Evolutionary conservation across 179 eudicot species (phyloP).

Genomic region (Drosera spatulata): DNA sequence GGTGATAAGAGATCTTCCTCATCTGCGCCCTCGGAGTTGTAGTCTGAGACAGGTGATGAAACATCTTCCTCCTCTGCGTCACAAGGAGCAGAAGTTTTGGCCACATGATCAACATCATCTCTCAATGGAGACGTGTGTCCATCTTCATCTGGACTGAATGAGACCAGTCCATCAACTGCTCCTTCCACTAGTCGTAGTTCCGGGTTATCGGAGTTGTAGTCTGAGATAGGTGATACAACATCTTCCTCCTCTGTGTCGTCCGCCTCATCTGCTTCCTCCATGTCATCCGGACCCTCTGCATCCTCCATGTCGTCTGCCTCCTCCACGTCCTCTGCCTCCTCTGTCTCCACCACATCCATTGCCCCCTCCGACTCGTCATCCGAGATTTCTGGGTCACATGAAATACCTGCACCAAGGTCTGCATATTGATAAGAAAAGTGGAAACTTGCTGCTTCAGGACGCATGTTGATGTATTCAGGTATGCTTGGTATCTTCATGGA

Average conservation of each 20-base stretch:
- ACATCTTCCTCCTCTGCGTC: conserved; percentile 10
- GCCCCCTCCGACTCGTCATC: no score
- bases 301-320: no score
- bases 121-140: no score
- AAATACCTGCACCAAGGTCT: no score
- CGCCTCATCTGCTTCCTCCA: not conserved
- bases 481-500: conserved; percentile 11
- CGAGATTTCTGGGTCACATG: no score
- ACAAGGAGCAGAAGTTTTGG: not conserved
- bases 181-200: conserved; percentile 6
- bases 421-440: conserved; percentile 11
- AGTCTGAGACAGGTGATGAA: not conserved
- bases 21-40: no score
- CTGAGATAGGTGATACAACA: conserved; percentile 24
- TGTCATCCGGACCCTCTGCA: no score
- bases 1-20: no score
- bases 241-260: conserved; percentile 19
- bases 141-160: no score
- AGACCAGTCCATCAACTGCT: not conserved
- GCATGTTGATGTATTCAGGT: conserved; percentile 13
- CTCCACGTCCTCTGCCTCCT: no score
- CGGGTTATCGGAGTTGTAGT: conserved; percentile 28
- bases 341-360: no score
- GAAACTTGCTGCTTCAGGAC: conserved; percentile 12
- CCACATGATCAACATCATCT: no score